Evolutionary conservation across 164 flowering plant species (phyloP).

Genomic region (Platanus orientalis): DNA sequence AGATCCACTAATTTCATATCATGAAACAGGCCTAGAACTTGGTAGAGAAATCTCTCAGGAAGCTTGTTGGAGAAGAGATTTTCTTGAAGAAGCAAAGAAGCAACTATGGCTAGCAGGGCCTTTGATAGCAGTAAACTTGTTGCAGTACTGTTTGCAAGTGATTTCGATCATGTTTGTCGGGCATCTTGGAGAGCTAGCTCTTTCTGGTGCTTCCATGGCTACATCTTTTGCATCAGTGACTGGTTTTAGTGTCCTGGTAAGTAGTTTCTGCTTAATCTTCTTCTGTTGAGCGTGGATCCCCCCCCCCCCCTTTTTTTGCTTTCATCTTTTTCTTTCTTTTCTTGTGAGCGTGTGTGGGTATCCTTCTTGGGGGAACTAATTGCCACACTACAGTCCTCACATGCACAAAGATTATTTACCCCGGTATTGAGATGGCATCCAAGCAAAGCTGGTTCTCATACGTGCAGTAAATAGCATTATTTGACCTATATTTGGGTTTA

Average conservation of each 20-base stretch:
- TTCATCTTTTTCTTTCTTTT: too few relatives aligned
- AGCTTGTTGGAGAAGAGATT: constrained; percentile 1
- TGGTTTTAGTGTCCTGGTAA: constrained; percentile 49
- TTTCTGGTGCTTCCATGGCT: constrained; percentile 55
- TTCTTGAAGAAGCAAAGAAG: constrained; percentile 29
- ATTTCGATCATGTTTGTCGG: constrained; percentile 52
- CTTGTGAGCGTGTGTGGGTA: too few relatives aligned
- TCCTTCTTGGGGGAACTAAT: too few relatives aligned
- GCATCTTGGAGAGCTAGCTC: constrained; percentile 46
- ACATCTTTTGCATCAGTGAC: constrained; percentile 51
- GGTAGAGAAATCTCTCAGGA: background rate
- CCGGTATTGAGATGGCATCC: too few relatives aligned
- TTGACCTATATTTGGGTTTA: too few relatives aligned
- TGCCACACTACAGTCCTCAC: too few relatives aligned
- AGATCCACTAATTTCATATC: constrained; percentile 6
- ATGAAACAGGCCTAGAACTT: background rate
- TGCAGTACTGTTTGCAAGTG: constrained; percentile 39
- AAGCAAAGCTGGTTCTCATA: too few relatives aligned
- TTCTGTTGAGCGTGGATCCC: too few relatives aligned
- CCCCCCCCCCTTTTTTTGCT: too few relatives aligned
- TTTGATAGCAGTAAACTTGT: constrained; percentile 30
- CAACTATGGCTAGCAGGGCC: constrained; percentile 43
- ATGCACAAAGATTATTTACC: too few relatives aligned
- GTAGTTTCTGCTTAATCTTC: too few relatives aligned
- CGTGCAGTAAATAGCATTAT: too few relatives aligned